Evolutionary conservation across 2,329 filamentous ascomycete genomes (phyloP), one percentile per base, ranked within the genome.

Genomic region (Gaeumannomyces sp.): DNA sequence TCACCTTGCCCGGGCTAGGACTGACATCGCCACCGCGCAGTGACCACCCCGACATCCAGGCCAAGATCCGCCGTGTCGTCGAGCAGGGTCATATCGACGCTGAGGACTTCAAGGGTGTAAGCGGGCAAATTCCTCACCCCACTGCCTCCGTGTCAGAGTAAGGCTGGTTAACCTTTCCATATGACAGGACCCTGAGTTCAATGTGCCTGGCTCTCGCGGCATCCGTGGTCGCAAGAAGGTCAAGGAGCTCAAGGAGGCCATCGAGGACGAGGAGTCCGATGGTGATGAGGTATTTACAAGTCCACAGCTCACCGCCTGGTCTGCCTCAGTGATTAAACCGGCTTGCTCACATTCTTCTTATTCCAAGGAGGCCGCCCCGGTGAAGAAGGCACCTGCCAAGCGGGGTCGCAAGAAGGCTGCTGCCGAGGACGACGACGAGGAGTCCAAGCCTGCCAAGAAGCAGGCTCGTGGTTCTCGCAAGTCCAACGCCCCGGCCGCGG

Each of bases 51-150:
- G 89, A 92, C 2, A 71, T 86, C 1, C 86, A 93, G 76, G 85
- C 85, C 59, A 97, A 95, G 80, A 80, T 97, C 68, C 81, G 84
- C 62, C 84, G 83, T 60, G 91, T 90, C 63, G 76, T 97, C 29
- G 81, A 84, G 66, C 84, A 93, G 73, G 92, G 92, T 29, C 91
- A 95, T 71, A 89, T 98, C 70, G 89, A 90, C 69, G 83, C 92
- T 58, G 89, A 91, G 63, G 94, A 97, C 70, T 97, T 92, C 87
- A 94, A 89, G 45, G 92, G 92, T 16, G 93, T 96, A 83, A 78
- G 90, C 80, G 38, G 27, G 22, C 1, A 27, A 53, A n/a, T 11
- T 29, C 70, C 29, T 38, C 38, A 6, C 38, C 16, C 16, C 1
- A 45, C 14, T 7, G 38, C 57, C 4, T n/a, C 19, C n/a, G 22